Evolutionary conservation across 78 protist genomes (phyloP).

Genomic region (Dictyostelium firmibasis): DNA sequence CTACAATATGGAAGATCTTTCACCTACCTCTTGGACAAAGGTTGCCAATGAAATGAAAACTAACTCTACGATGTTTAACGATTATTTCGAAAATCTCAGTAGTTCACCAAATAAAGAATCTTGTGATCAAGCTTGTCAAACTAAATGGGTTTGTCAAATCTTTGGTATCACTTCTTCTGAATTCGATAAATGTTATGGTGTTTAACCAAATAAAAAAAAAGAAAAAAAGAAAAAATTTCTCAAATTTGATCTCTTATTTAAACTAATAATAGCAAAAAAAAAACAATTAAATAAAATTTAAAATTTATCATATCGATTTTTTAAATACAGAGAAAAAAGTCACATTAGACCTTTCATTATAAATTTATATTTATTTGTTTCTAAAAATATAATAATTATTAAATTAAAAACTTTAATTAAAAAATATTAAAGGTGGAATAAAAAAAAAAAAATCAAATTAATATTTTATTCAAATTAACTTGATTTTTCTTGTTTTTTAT

Average conservation of each 20-base stretch:
- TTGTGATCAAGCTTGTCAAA: conserved; percentile 26
- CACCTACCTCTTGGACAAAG: conserved; percentile 31
- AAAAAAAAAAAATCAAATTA: too few relatives aligned
- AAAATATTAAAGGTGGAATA: too few relatives aligned
- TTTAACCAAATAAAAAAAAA: neutral
- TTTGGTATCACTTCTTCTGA: conserved; percentile 64
- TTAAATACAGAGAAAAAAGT: too few relatives aligned
- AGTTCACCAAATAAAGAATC: conserved; percentile 23
- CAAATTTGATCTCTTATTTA: too few relatives aligned
- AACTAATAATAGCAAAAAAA: too few relatives aligned
- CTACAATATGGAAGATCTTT: conserved; percentile 29
- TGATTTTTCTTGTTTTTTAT: too few relatives aligned
- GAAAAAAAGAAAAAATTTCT: neutral
- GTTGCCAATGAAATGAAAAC: conserved; percentile 25
- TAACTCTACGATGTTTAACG: neutral
- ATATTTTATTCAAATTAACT: too few relatives aligned
- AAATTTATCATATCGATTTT: neutral
- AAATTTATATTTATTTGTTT: too few relatives aligned
- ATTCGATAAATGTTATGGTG: conserved; percentile 44
- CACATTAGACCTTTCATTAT: too few relatives aligned
- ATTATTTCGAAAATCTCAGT: neutral
- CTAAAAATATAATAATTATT: too few relatives aligned
- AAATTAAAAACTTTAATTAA: too few relatives aligned
- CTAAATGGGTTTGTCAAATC: conserved; percentile 49
- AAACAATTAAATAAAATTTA: neutral